Base-by-base conservation (phyloP, 768 basidiomycete species). In the Xerocomus spinulosus region DNA sequence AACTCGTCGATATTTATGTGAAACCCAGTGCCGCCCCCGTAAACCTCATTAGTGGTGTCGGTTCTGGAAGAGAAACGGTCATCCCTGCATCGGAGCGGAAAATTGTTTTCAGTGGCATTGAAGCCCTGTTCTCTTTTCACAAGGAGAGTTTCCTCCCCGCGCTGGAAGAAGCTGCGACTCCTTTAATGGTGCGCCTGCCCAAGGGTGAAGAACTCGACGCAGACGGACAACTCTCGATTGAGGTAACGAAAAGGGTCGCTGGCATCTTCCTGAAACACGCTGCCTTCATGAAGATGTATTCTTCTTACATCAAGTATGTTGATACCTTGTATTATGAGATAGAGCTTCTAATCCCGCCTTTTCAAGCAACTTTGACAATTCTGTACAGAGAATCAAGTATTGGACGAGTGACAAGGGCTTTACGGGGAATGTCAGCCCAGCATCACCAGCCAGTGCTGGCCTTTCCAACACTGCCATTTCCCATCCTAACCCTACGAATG, bases 231-330 rank as follows among this genome's bases (percentile, higher is more conserved):
- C 60, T 88, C 30, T 91, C 92, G 0, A 66, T 83, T 44, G 73
- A 72, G 37, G 88, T 90, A 13, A 91, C 90, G 0, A 86, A 79
- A 50, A 77, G 80, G 13, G 85, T 99, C 30, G 94, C 90, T 7
- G 78, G 85, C 48, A 92, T 90, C 39, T 99, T 98, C 68, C 72
- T 91, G 46, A 88, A 86, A 44, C 93, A 99, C 67, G 90, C 92
- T 25, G 92, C 95, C 4, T 97, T 97, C 73, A 92, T 99, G 90
- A 90, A 77, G 72, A 97, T 98, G 87, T 99, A 99, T 66, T 93
- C 92, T 26, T 88, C 87, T 36, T 99, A 97, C 65, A 95, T 95
- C 76, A 97, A 98, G 91, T 92, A 64, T 63, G 86, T 69, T 32
- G 3, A 9, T 47, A 43, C 40, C 53, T 33, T 9, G 50, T 9